Evolutionary conservation across 768 basidiomycete species (phyloP).

Genomic region (Lactarius quietus): DNA sequence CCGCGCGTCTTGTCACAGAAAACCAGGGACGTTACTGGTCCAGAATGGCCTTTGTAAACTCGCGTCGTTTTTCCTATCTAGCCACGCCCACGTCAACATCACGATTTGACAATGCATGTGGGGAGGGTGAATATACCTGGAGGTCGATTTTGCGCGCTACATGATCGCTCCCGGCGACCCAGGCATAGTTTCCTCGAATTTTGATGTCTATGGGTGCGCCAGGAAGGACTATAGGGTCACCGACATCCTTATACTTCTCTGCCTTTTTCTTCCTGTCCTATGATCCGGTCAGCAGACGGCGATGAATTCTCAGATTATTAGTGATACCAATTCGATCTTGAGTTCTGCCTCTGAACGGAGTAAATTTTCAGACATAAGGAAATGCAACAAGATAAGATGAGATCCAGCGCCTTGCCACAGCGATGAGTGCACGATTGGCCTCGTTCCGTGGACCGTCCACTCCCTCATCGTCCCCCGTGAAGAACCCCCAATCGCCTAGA

Average conservation of each 20-base stretch:
- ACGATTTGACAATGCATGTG: neutral
- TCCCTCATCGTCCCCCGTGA: constrained; percentile 63
- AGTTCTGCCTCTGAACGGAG: constrained; percentile 46
- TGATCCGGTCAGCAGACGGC: neutral
- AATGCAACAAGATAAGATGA: neutral
- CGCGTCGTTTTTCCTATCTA: constrained; percentile 80
- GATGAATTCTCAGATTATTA: neutral
- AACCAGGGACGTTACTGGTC: constrained; percentile 81
- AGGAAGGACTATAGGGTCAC: constrained; percentile 71
- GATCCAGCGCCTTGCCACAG: neutral
- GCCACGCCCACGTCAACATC: neutral
- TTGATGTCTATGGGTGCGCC: constrained; percentile 73
- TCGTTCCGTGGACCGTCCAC: constrained; percentile 81
- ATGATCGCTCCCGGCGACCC: constrained; percentile 87
- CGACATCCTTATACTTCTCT: constrained; percentile 63
- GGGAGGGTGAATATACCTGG: constrained; percentile 51
- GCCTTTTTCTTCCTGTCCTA: constrained; percentile 75
- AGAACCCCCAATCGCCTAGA: constrained; percentile 37
- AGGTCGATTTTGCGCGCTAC: constrained; percentile 70
- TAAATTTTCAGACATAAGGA: constrained; percentile 10
- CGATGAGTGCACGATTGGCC: constrained; percentile 57
- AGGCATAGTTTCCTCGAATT: constrained; percentile 62
- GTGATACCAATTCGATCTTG: constrained; percentile 49
- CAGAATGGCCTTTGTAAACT: constrained; percentile 79
- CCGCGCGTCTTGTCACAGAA: constrained; percentile 49